These are phyloP conservation scores for Russula griseocarnosa DNA, from an alignment of 768 basidiomycete genomes.

Conservation along the genomic window DNA sequence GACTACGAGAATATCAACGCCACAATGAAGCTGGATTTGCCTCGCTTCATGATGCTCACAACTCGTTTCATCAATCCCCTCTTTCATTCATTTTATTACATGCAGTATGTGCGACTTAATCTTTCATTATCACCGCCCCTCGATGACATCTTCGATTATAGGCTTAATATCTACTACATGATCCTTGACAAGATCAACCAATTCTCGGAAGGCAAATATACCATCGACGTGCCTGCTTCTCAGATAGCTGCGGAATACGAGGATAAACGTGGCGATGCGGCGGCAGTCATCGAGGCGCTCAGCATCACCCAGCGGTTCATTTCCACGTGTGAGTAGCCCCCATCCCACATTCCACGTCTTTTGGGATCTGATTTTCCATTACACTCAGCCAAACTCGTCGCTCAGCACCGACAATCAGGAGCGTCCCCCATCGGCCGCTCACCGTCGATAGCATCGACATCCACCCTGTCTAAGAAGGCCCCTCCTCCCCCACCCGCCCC, in stretches of 20 bases:
- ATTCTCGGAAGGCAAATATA: slow-evolving; percentile 77
- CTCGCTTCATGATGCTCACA: slow-evolving; percentile 84
- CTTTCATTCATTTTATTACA: slow-evolving; percentile 99
- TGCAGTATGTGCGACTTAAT: slow-evolving; percentile 70
- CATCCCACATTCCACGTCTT: background rate
- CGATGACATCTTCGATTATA: slow-evolving; percentile 33
- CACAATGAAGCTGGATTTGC: slow-evolving; percentile 85
- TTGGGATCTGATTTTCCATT: background rate
- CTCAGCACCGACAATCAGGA: slow-evolving; percentile 42
- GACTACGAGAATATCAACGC: slow-evolving; percentile 94
- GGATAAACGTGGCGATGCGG: slow-evolving; percentile 76
- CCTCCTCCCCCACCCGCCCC: slow-evolving; percentile 34
- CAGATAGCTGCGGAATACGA: slow-evolving; percentile 78
- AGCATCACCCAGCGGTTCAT: slow-evolving; percentile 78
- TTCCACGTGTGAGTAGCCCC: slow-evolving; percentile 66
- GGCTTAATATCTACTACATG: slow-evolving; percentile 90
- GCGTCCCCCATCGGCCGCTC: slow-evolving; percentile 14
- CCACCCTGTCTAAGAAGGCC: slow-evolving; percentile 31
- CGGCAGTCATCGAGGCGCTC: slow-evolving; percentile 71
- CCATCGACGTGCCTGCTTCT: slow-evolving; percentile 55
- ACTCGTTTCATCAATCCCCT: slow-evolving; percentile 92
- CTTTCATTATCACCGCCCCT: background rate
- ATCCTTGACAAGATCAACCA: slow-evolving; percentile 90
- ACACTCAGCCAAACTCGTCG: slow-evolving; percentile 60
- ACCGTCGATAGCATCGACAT: slow-evolving; percentile 27